phyloP scores from a whole-genome alignment of 352 stramenopile species.

The Pythium dissotocum region DNA sequence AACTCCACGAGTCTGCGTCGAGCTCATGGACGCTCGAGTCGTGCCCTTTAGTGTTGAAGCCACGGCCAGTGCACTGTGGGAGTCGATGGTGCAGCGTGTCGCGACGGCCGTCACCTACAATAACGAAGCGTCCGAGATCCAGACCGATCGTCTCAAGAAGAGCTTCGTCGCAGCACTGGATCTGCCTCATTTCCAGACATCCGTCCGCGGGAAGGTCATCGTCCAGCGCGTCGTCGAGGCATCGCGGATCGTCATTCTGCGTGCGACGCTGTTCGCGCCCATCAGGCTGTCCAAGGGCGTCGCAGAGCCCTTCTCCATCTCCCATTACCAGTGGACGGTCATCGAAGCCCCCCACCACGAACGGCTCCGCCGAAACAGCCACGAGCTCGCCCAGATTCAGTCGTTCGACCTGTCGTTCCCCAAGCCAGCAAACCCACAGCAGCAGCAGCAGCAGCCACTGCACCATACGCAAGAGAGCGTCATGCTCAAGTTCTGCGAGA shows the following conservation, averaged over 20 bases:
- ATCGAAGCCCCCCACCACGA: constrained; percentile 12
- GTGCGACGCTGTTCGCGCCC: constrained; percentile 37
- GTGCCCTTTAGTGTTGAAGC: constrained; percentile 11
- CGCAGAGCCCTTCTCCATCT: constrained; percentile 11
- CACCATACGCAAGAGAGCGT: constrained; percentile 3
- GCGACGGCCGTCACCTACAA: neutral
- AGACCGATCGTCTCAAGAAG: constrained; percentile 14
- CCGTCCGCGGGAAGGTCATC: constrained; percentile 40
- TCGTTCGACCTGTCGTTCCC: constrained; percentile 19
- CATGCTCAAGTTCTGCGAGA: constrained; percentile 16
- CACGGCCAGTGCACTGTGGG: constrained; percentile 13
- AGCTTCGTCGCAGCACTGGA: constrained; percentile 14
- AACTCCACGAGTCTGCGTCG: neutral
- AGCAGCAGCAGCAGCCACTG: neutral
- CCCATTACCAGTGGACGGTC: constrained; percentile 15
- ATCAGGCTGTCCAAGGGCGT: constrained; percentile 1
- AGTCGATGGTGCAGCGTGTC: constrained; percentile 10
- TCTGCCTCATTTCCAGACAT: constrained; percentile 12
- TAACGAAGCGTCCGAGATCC: constrained; percentile 9
- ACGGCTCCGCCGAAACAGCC: constrained; percentile 10
- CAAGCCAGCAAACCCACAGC: neutral
- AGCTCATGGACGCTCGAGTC: constrained; percentile 12
- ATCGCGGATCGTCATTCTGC: constrained; percentile 47
- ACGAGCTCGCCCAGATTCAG: constrained; percentile 17
- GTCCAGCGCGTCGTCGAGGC: constrained; percentile 33